Evolutionary conservation across 2,329 filamentous ascomycete species (phyloP).

Genomic region (Penicillium capsulatum): DNA sequence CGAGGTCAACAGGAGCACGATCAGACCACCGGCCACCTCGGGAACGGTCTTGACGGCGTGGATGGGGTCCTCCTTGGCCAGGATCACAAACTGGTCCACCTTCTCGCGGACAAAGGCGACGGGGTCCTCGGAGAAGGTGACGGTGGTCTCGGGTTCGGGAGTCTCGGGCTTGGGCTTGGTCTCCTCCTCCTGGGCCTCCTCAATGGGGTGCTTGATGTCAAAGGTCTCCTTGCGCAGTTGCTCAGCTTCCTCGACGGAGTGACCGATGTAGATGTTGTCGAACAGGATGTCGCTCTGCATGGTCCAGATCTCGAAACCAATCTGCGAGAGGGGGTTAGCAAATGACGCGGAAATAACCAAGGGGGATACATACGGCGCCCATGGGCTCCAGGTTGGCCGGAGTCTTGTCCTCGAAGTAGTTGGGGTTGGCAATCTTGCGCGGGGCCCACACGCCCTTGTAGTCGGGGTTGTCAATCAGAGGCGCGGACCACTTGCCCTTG

Average conservation of each 20-base stretch:
- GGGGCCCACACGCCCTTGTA: constrained; percentile 97
- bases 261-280: constrained; percentile 99
- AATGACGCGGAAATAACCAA: neutral
- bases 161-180: constrained; percentile 70
- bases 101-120: constrained; percentile 87
- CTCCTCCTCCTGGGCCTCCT: constrained; percentile 74
- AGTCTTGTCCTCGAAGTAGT: constrained; percentile 95
- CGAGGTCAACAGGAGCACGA: constrained; percentile 64
- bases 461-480: constrained; percentile 90
- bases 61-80: constrained; percentile 76
- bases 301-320: constrained; percentile 99
- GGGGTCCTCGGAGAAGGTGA: constrained; percentile 88
- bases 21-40: constrained; percentile 79
- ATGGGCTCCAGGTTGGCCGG: constrained; percentile 97
- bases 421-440: constrained; percentile 93
- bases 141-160: constrained; percentile 62
- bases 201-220: constrained; percentile 77
- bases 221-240: constrained; percentile 87
- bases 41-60: constrained; percentile 85
- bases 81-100: constrained; percentile 80
- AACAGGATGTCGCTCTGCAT: constrained; percentile 99
- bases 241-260: constrained; percentile 88
- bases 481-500: constrained; percentile 98
- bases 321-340: neutral
- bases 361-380: constrained; percentile 45